Base-by-base conservation (phyloP, 2,329 filamentous ascomycete genomes). In the Ceratocystis variospora region DNA sequence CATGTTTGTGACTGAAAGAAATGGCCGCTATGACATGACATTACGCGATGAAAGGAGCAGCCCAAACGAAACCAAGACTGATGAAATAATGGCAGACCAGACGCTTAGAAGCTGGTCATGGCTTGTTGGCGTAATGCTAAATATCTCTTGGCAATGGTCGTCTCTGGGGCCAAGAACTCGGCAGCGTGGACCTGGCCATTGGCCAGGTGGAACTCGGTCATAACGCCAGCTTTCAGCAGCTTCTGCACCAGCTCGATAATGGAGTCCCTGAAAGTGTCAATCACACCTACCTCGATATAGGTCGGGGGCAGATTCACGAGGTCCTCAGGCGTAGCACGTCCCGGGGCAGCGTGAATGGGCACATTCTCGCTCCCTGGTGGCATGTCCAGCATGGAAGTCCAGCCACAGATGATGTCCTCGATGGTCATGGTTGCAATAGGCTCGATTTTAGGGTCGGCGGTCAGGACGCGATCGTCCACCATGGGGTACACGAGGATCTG, bases 181-280 rank as follows among this genome's bases (percentile, higher is more conserved):
- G 61, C 61, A 4, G 33, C 65, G 68, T 79, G 77, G 3, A 75
- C 74, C 46, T 78, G 65, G 1, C 77, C 77, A 0, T 72, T 71
- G 67, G 76, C 77, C 57, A 78, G 33, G 59, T 78, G 76, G 7
- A 78, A 72, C 69, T 78, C 77, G 1, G 76, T 73, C 50, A 73
- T 71, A 3, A 77, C 70, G 1, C 72, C 72, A 6, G 71, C 75
- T 67, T 71, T 69, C 5, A 70, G 69, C 22, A 79, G 71, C 53
- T 73, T 71, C n/a, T 61, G 64, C 61, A 65, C 75, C 66, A 73
- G 77, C 62, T 70, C 69, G 0, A 74, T 19, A 22, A 65, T 62
- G 68, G 77, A 76, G 8, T 74, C 73, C 15, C 70, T 64, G 66
- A 78, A 79, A 12, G 78, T 41, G 59, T 78, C 76, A 57, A 77